phyloP scores from a whole-genome alignment of 371 early-diverging fungal species.

The Mucor plumbeus region DNA sequence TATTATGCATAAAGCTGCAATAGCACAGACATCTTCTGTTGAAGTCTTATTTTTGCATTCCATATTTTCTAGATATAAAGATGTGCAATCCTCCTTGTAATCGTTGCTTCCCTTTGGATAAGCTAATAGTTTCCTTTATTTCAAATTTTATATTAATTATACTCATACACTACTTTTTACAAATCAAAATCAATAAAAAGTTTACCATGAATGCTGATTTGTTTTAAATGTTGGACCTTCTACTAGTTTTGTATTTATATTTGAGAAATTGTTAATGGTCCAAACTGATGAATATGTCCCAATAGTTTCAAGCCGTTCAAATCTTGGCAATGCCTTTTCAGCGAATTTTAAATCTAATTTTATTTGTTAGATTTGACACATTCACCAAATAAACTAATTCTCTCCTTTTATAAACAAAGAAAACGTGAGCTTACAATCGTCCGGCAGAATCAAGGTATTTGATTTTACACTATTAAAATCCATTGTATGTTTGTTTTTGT shows the following conservation, averaged over 20 bases:
- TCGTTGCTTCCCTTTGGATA: slow-evolving; percentile 87
- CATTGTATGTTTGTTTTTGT: no score
- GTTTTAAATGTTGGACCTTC: slow-evolving; percentile 59
- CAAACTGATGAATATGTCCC: background rate
- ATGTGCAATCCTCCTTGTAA: slow-evolving; percentile 51
- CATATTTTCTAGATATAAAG: slow-evolving; percentile 81
- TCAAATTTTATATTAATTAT: background rate
- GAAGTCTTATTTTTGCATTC: slow-evolving; percentile 72
- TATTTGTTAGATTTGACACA: no score
- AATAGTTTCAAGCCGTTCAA: background rate
- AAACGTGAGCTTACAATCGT: background rate
- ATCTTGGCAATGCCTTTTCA: background rate
- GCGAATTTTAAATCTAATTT: background rate
- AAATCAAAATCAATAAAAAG: background rate
- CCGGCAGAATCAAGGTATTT: background rate
- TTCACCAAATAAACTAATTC: no score
- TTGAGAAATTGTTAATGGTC: background rate
- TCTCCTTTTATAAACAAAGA: background rate
- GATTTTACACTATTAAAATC: no score
- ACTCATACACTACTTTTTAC: no score
- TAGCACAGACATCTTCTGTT: slow-evolving; percentile 65
- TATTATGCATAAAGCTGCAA: slow-evolving; percentile 78
- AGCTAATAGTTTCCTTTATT: slow-evolving; percentile 76
- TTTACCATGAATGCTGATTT: slow-evolving; percentile 59
- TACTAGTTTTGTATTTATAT: slow-evolving; percentile 12